Evolutionary conservation across 2,329 filamentous ascomycete genomes (phyloP), one percentile per base, ranked within the genome.

Genomic region (Penicillium sp.): DNA sequence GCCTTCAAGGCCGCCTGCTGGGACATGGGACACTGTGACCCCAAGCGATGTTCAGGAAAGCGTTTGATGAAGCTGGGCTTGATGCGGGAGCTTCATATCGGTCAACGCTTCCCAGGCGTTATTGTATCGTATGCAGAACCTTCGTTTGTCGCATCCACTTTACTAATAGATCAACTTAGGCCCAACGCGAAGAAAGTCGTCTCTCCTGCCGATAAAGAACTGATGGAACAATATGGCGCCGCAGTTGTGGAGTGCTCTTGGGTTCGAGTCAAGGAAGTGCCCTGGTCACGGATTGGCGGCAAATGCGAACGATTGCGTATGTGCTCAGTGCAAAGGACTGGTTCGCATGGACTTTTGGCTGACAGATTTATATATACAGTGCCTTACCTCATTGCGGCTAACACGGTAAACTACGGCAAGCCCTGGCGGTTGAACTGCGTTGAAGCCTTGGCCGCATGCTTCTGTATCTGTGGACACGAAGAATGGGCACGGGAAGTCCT

Each of bases 231-330:
- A 71, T 89, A 89, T 68, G 94, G 94, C 58, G 93, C 92, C 18
- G 94, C 94, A 3, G 94, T 99, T 3, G 94, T 99, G 16, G 94
- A 99, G 76, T 96, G 92, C 68, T 95, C 90, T 23, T 99, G 94
- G 94, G 95, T 95, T 3, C 82, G 94, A 54, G 90, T 95, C 7
- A 81, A 88, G 44, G 94, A 99, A 73, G 86, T 99, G 5, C 92
- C 93, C 47, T 99, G 93, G 85, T 81, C 79, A 53, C 88, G 88
- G 61, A 95, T 99, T 53, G 94, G 94, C 26, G 94, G 94, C 23
- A 94, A 92, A 72, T 95, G 92, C 72, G 91, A 96, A 77, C 81
- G 94, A 49, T 73, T 96, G 58, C 77, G 76, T 79, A 72, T 48
- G 74, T 65, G 44, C 13, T 29, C 21, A 41, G n/a, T 15, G 15